Evolutionary conservation across 257 asterid genomes (phyloP).

Genomic region (Plectranthus barbatus): DNA sequence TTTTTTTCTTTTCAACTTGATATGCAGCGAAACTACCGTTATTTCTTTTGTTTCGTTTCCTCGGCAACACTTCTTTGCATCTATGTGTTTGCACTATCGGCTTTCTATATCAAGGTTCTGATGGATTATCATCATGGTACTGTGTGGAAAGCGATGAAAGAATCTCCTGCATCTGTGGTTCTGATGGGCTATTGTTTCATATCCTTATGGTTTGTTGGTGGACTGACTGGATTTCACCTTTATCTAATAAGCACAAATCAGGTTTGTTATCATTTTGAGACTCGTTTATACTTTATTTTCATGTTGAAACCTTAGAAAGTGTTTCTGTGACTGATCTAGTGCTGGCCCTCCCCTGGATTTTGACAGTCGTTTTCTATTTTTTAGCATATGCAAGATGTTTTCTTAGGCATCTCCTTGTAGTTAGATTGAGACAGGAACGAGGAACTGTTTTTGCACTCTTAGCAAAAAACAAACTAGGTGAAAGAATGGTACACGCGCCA

Average conservation of each 20-base stretch:
- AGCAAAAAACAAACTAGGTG: background rate
- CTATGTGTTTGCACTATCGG: slow-evolving; percentile 76
- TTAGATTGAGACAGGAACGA: background rate
- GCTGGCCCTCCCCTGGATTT: background rate
- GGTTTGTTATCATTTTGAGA: slow-evolving; percentile 38
- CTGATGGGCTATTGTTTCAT: slow-evolving; percentile 84
- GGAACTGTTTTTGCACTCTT: background rate
- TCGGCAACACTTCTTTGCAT: slow-evolving; percentile 93
- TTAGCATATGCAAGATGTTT: background rate
- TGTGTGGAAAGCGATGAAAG: slow-evolving; percentile 92
- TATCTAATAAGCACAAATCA: slow-evolving; percentile 89
- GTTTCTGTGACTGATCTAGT: background rate
- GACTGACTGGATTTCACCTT: slow-evolving; percentile 93
- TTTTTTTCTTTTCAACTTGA: slow-evolving; percentile 2
- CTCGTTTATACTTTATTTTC: background rate
- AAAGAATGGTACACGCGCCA: background rate
- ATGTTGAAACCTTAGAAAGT: background rate
- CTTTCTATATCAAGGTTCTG: slow-evolving; percentile 78
- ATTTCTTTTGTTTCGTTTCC: slow-evolving; percentile 80
- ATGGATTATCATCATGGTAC: slow-evolving; percentile 77
- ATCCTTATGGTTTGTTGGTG: slow-evolving; percentile 98
- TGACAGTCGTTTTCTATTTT: background rate
- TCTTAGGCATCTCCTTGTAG: background rate
- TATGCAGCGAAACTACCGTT: slow-evolving; percentile 96
- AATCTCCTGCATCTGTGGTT: slow-evolving; percentile 86